phyloP scores from a whole-genome alignment of 495 filamentous ascomycete genomes.

The Neurospora intermedia region DNA sequence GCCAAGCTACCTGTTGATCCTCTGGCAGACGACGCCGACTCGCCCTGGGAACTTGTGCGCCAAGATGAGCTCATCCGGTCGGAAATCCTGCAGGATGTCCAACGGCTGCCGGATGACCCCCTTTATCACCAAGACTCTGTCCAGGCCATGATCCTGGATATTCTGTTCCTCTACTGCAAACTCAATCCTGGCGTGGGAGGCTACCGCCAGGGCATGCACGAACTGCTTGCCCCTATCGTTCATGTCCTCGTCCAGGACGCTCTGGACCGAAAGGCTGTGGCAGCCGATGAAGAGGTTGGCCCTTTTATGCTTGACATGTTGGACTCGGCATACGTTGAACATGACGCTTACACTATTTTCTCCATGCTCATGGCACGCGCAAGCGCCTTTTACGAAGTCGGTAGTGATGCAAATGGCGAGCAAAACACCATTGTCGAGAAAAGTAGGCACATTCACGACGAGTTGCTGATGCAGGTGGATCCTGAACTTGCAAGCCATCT shows the following conservation, averaged over 20 bases:
- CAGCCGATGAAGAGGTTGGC: conserved; percentile 23
- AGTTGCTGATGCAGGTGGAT: conserved; percentile 66
- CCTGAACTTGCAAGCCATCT: conserved; percentile 74
- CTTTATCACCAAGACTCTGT: conserved; percentile 76
- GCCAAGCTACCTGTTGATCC: conserved; percentile 64
- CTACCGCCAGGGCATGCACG: conserved; percentile 97
- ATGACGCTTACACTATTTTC: conserved; percentile 85
- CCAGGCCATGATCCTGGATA: conserved; percentile 74
- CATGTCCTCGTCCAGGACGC: conserved; percentile 84
- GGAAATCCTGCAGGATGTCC: conserved; percentile 94
- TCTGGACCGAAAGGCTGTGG: conserved; percentile 29
- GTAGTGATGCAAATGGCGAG: conserved; percentile 26
- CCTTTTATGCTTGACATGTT: conserved; percentile 50
- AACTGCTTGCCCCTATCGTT: conserved; percentile 80
- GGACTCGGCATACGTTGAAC: conserved; percentile 65
- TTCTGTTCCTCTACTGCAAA: conserved; percentile 91
- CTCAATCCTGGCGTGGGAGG: conserved; percentile 72
- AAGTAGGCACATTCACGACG: conserved; percentile 75
- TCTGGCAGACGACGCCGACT: conserved; percentile 74
- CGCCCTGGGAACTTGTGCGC: conserved; percentile 78
- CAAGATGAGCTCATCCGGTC: conserved; percentile 72
- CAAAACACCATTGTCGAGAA: conserved; percentile 69
- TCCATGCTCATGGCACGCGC: conserved; percentile 76
- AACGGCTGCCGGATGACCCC: conserved; percentile 80
- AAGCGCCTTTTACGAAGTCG: conserved; percentile 73